phyloP scores from a whole-genome alignment of 768 basidiomycete genomes.

The Calocybe indica region DNA sequence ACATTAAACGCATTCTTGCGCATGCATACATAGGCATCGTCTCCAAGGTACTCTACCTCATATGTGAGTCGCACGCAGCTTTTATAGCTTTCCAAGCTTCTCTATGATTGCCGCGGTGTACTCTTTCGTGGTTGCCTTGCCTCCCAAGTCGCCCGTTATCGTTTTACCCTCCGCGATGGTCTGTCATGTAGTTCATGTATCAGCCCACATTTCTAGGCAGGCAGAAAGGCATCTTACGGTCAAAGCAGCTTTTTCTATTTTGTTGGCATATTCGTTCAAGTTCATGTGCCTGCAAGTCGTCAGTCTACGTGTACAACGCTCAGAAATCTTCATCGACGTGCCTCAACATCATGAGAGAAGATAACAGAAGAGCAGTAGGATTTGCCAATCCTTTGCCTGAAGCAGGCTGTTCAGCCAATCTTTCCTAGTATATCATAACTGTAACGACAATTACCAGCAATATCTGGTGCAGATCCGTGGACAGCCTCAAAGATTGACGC shows the following conservation, averaged over 20 bases:
- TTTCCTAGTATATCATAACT: not conserved
- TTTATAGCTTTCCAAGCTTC: conserved; percentile 42
- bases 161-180: conserved; percentile 95
- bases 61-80: not conserved
- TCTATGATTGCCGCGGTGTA: conserved; percentile 85
- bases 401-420: conserved; percentile 5
- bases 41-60: conserved; percentile 1
- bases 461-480: conserved; percentile 99
- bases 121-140: conserved; percentile 83
- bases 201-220: conserved; percentile 1
- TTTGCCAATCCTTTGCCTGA: conserved; percentile 89
- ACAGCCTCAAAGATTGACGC: conserved; percentile 99
- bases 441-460: conserved; percentile 59
- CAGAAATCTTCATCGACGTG: conserved; percentile 24
- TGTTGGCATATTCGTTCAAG: conserved; percentile 73
- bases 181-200: conserved; percentile 30
- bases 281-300: conserved; percentile 76
- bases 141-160: conserved; percentile 95
- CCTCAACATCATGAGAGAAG: conserved; percentile 98
- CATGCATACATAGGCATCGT: conserved; percentile 4
- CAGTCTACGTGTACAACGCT: not conserved
- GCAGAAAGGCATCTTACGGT: conserved; percentile 46
- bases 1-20: conserved; percentile 5
- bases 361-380: conserved; percentile 96
- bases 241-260: conserved; percentile 90